Percentiles rank a stretch among this genome's conserved stretches.
These are phyloP conservation scores for Senna siamea DNA, from an alignment of 306 rosid species.

Conservation along the genomic window DNA sequence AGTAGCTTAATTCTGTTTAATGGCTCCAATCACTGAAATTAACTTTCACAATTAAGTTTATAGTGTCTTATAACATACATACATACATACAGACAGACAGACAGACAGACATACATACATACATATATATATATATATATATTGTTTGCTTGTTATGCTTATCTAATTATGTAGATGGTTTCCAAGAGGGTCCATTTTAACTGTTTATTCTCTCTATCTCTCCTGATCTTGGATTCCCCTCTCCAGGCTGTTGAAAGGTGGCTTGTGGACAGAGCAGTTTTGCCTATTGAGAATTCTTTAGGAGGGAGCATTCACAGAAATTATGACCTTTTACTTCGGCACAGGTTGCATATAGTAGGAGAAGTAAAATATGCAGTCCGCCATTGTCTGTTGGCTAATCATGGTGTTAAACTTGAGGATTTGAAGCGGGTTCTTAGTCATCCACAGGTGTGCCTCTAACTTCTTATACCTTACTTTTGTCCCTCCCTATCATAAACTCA, in stretches of 20 bases:
- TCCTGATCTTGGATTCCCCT: conserved; percentile 13
- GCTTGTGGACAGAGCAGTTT: conserved; percentile 96
- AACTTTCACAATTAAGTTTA: not conserved
- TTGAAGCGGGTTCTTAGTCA: conserved; percentile 90
- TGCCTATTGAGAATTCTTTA: conserved; percentile 93
- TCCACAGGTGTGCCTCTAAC: conserved; percentile 68
- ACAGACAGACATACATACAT: too few relatives aligned
- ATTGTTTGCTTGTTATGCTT: conserved; percentile 29
- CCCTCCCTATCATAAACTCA: conserved; percentile 21
- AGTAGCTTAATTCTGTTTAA: too few relatives aligned
- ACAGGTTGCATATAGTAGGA: conserved; percentile 90
- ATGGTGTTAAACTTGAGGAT: conserved; percentile 73
- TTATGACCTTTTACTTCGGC: conserved; percentile 92
- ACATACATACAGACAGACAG: too few relatives aligned
- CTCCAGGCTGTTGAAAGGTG: conserved; percentile 87
- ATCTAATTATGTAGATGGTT: conserved; percentile 16
- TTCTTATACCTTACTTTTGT: conserved; percentile 21
- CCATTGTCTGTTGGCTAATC: conserved; percentile 90
- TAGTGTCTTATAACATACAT: not conserved
- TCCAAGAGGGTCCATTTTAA: conserved; percentile 20
- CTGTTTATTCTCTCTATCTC: conserved; percentile 7
- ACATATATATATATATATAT: too few relatives aligned
- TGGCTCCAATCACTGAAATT: too few relatives aligned
- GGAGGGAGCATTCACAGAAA: conserved; percentile 99
- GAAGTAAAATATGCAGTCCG: conserved; percentile 92